Evolutionary conservation across 2,329 filamentous ascomycete species (phyloP), one percentile per base, ranked within the genome.

Genomic region (Paracoccidioides brasiliensis): DNA sequence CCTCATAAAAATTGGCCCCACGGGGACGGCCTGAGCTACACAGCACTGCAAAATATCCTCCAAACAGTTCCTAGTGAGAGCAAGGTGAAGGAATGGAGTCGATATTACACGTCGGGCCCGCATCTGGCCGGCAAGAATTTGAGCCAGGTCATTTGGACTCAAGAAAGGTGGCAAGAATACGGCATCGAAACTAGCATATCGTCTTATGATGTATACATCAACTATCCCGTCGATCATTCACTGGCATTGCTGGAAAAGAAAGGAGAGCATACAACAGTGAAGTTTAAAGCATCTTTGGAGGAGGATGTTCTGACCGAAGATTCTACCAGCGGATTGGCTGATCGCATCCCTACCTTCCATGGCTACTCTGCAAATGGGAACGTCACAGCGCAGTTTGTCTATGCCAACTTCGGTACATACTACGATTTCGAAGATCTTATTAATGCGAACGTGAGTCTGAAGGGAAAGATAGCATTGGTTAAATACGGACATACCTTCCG

Each of bases 361-460:
- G 93, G 91, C 54, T 97, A 96, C 70, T 95, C 89, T 3, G 90
- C 90, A 4, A 90, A 78, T 58, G 91, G 91, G 33, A 95, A 97
- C 68, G 91, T 94, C 50, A 96, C 91, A 0, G 89, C 82, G 2
- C 80, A 82, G 12, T 93, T 88, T 61, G 87, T 95, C 37, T 97
- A 85, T 65, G 89, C 88, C 67, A 96, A 96, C 70, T 95, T 93
- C 65, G 91, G 90, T 53, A 93, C 87, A 0, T 94, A 84, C 66
- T 74, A 79, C 60, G 91, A 97, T 67, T 97, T 84, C 61, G 85
- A 93, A 63, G 89, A 95, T 60, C 77, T 97, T 12, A 66, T 85
- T 45, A 78, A 81, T 42, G 85, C 87, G 41, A 88, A 89, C 61
- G 72, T 96, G 56, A 83, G 80, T 56, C 73, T 97, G 43, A 69